Evolutionary conservation across 768 basidiomycete genomes (phyloP), one percentile per base, ranked within the genome.

Genomic region (Termitomyces sp.): DNA sequence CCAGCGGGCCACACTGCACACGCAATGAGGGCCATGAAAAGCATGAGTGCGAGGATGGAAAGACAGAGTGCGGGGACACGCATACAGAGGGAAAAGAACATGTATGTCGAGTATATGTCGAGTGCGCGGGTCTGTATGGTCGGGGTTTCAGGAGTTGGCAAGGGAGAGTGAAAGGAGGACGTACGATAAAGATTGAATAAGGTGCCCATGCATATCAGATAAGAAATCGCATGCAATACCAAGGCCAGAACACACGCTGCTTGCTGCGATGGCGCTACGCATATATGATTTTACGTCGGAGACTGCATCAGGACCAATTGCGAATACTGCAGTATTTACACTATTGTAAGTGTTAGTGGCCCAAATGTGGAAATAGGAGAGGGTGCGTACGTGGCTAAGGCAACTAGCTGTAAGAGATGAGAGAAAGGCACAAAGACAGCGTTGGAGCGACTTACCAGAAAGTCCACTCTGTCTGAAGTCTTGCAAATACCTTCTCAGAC

Each of bases 21-120:
- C 4, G 87, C 85, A 7, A 88, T 82, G 26, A 82, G 67, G 8
- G 78, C 72, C 26, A 90, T 68, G 70, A 88, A 90, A 1, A 66
- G 61, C 74, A 85, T 83, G 8, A 90, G 75, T 1, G 84, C 73
- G n/a, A 79, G 44, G 0, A 81, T 75, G 12, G 86, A 81, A 29
- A 85, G 81, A 65, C 84, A 83, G 7, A 88, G 60, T 0, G 81
- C 77, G 0, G 88, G 88, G 13, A 88, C 71, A 22, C 87, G 79
- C 6, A 87, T 76, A 1, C 84, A 82, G 14, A 90, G 75, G 31
- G 83, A 76, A 68, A 90, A 90, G 73, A 88, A 89, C 56, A 87
- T 74, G 67, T 86, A 86, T 10, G 77, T 76, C 24, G 72, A 75
- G 60, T 82, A 86, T 31, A 89, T 59, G 63, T 88, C 88, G 8